Evolutionary conservation across 345 rosid genomes (phyloP).

Genomic region (Brassica juncea): DNA sequence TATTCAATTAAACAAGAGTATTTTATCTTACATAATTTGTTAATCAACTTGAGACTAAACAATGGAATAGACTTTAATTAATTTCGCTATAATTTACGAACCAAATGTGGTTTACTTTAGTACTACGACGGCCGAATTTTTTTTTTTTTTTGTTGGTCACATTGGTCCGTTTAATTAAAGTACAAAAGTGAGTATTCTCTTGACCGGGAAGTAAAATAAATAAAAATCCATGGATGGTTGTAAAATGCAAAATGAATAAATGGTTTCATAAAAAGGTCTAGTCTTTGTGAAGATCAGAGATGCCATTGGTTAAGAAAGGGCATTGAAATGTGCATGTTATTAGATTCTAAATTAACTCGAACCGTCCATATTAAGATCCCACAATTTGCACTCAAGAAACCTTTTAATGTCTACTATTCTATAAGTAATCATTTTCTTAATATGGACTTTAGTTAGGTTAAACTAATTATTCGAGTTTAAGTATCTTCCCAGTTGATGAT

Average conservation of each 20-base stretch:
- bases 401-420: slow-evolving; percentile 22
- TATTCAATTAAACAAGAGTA: neutral
- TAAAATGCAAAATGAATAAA: neutral
- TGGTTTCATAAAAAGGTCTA: slow-evolving; percentile 18
- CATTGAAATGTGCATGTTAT: slow-evolving; percentile 15
- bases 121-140: neutral
- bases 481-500: slow-evolving; percentile 25
- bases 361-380: slow-evolving; percentile 42
- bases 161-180: slow-evolving; percentile 27
- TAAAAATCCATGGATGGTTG: slow-evolving; percentile 30
- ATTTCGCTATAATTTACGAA: neutral
- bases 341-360: slow-evolving; percentile 37
- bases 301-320: slow-evolving; percentile 33
- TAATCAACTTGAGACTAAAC: neutral
- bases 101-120: neutral
- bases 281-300: slow-evolving; percentile 41
- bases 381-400: slow-evolving; percentile 22
- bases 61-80: neutral
- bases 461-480: slow-evolving; percentile 8
- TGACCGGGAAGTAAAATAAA: slow-evolving; percentile 29
- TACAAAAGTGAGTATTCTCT: slow-evolving; percentile 39
- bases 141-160: slow-evolving; percentile 1
- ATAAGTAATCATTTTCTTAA: neutral
- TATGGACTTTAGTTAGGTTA: slow-evolving; percentile 9
- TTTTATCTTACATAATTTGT: neutral